A percentile compares a stretch with the other conserved stretches of the same genome.
Evolutionary conservation across 345 rosid genomes (phyloP).

Genomic region (Psidium friedrichsthalianum): DNA sequence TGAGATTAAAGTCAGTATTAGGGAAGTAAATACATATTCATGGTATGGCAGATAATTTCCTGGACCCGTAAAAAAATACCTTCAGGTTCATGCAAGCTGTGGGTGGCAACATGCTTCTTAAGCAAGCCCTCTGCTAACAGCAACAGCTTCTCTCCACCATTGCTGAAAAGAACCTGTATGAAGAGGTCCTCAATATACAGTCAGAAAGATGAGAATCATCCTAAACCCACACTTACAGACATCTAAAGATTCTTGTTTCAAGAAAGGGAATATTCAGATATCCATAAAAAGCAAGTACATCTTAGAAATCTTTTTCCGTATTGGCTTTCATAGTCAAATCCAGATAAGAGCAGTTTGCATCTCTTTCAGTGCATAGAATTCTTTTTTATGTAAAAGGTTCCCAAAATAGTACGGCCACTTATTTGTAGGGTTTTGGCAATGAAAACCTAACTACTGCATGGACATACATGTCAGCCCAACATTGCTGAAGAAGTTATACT

Average conservation of each 20-base stretch:
- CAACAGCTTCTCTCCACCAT: conserved; percentile 75
- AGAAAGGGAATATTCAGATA: background rate
- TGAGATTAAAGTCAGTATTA: conserved; percentile 4
- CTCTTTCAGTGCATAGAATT: background rate
- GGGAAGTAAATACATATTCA: background rate
- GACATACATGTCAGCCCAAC: background rate
- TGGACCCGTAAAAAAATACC: conserved; percentile 18
- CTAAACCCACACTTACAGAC: background rate
- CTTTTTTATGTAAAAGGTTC: background rate
- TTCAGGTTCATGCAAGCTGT: conserved; percentile 97
- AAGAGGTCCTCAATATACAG: background rate
- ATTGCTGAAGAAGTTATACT: background rate
- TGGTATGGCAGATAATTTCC: background rate
- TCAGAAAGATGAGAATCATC: too few relatives aligned
- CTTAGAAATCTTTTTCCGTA: background rate
- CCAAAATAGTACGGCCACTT: background rate
- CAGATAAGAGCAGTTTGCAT: background rate
- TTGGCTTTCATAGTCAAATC: background rate
- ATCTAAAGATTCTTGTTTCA: background rate
- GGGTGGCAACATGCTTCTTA: conserved; percentile 81
- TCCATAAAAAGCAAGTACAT: background rate
- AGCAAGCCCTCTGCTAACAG: conserved; percentile 88
- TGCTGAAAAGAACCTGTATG: conserved; percentile 70
- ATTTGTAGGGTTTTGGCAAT: background rate
- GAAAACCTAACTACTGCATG: background rate